Percentiles rank a stretch among this genome's conserved stretches.
Conservation (phyloP, 495 filamentous ascomycete genomes). For the Tuber brumale region DNA sequence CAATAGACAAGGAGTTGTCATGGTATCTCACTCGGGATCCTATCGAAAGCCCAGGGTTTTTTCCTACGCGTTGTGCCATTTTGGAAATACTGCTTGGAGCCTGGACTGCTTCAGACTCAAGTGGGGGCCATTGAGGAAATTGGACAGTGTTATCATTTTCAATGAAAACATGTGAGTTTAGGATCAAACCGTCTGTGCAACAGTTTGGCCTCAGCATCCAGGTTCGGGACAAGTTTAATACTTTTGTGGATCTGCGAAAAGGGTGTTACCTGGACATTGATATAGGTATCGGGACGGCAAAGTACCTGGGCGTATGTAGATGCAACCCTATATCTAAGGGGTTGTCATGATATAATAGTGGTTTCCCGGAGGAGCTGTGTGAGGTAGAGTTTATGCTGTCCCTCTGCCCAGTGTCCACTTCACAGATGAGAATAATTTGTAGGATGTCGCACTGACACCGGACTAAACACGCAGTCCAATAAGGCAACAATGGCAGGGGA, state of each 20-base stretch:
- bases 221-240: neutral
- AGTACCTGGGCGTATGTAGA: neutral
- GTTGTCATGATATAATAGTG: no score
- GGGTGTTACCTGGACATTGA: neutral
- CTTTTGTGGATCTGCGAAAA: neutral
- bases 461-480: neutral
- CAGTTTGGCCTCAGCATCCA: neutral
- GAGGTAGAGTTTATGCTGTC: neutral
- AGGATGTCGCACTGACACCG: neutral
- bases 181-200: neutral
- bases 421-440: neutral
- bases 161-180: neutral
- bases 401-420: neutral
- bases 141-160: neutral
- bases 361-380: neutral
- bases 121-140: neutral
- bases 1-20: neutral
- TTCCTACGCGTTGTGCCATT: neutral
- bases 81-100: neutral
- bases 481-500: neutral
- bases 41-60: neutral
- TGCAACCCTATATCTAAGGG: neutral
- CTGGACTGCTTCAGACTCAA: neutral
- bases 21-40: neutral
- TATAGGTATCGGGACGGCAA: neutral